A percentile compares a stretch with the other conserved stretches of the same genome.
phyloP scores from a whole-genome alignment of 108 stramenopile genomes.

The Mediolabrus comicus region DNA sequence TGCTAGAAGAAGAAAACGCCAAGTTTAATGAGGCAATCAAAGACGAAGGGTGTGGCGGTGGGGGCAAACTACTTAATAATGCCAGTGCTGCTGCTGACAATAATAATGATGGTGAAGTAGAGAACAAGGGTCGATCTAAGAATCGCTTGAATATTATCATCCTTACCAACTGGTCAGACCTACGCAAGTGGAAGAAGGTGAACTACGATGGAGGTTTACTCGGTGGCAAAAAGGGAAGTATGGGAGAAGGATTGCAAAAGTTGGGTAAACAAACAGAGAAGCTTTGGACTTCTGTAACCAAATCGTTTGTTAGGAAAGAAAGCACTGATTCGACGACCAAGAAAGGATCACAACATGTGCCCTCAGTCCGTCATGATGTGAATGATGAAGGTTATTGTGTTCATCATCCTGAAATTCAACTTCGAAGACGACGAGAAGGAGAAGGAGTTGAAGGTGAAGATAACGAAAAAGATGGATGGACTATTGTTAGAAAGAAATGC shows the following conservation, averaged over 20 bases:
- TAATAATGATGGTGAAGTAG: neutral
- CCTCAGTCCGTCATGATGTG: neutral
- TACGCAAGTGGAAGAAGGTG: conserved; percentile 37
- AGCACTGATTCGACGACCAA: neutral
- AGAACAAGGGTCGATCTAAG: neutral
- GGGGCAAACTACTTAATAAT: neutral
- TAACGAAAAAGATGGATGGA: conserved; percentile 9
- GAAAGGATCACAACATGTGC: neutral
- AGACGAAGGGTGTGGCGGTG: neutral
- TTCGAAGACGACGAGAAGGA: conserved; percentile 12
- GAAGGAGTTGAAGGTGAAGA: neutral
- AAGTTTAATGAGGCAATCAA: conserved; percentile 25
- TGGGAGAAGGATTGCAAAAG: conserved; percentile 20
- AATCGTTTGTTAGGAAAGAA: conserved; percentile 25
- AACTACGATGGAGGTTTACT: conserved; percentile 30
- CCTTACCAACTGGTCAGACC: conserved; percentile 39
- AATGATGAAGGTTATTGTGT: conserved; percentile 25
- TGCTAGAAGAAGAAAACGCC: conserved; percentile 24
- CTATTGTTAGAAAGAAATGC: conserved; percentile 39
- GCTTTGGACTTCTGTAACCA: conserved; percentile 26
- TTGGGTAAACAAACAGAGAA: conserved; percentile 32
- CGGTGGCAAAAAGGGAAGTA: conserved; percentile 1
- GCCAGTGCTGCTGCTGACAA: neutral
- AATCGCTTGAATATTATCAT: conserved; percentile 36
- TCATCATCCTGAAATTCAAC: conserved; percentile 36